Percentiles rank a stretch among this genome's conserved stretches.
phyloP scores from a whole-genome alignment of 148 eudicot species.

The Chenopodium formosanum region DNA sequence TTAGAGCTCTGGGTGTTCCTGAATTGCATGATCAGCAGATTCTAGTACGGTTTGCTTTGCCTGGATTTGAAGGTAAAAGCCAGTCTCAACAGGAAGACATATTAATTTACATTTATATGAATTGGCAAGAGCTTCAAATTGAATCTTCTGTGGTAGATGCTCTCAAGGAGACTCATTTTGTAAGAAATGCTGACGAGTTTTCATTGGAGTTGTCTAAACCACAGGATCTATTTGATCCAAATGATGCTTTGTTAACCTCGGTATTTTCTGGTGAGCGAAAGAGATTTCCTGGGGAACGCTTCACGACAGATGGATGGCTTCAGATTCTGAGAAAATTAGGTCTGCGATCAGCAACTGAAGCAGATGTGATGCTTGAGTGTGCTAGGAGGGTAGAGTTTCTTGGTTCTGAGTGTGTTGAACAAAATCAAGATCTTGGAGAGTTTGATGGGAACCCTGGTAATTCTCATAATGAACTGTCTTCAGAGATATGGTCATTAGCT shows the following conservation, averaged over 20 bases:
- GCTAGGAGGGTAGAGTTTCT: slow-evolving; percentile 87
- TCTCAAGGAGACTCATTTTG: slow-evolving; percentile 73
- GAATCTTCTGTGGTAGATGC: slow-evolving; percentile 71
- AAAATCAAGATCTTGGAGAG: slow-evolving; percentile 41
- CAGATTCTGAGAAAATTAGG: slow-evolving; percentile 76
- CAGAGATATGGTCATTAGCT: slow-evolving; percentile 80
- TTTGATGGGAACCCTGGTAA: slow-evolving; percentile 51
- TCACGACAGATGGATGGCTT: slow-evolving; percentile 81
- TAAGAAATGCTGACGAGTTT: slow-evolving; percentile 77
- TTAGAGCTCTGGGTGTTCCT: slow-evolving; percentile 81
- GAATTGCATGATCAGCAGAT: slow-evolving; percentile 80
- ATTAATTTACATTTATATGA: slow-evolving; percentile 66
- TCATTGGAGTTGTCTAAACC: slow-evolving; percentile 64
- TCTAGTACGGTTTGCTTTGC: slow-evolving; percentile 77
- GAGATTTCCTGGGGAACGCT: slow-evolving; percentile 93
- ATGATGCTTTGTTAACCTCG: slow-evolving; percentile 70
- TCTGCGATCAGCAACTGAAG: slow-evolving; percentile 66
- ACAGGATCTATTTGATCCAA: slow-evolving; percentile 86
- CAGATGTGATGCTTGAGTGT: slow-evolving; percentile 87
- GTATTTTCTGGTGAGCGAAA: slow-evolving; percentile 80
- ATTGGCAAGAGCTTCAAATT: slow-evolving; percentile 82
- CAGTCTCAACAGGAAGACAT: slow-evolving; percentile 79
- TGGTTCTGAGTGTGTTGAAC: slow-evolving; percentile 60
- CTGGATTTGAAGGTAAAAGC: slow-evolving; percentile 71
- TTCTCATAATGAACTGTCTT: slow-evolving; percentile 59